phyloP scores from a whole-genome alignment of 805 yeast genomes.

The Wickerhamomyces queroliae region DNA sequence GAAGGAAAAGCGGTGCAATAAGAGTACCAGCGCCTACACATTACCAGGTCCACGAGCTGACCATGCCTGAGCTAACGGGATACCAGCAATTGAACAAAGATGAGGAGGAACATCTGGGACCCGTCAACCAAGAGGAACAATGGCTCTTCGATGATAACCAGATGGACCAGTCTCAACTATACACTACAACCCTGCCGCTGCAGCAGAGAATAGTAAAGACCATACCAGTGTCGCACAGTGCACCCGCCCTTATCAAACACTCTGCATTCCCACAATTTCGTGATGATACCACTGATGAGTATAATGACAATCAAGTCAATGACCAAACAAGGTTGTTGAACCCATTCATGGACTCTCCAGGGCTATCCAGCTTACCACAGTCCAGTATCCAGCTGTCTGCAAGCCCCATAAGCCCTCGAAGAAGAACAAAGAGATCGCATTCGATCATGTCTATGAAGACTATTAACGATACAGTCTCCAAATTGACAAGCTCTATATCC shows the following conservation, averaged over 20 bases:
- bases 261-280: background rate
- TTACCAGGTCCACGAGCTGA: background rate
- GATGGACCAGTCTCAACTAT: conserved; percentile 1
- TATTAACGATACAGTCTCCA: conserved; percentile 16
- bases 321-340: conserved; percentile 1
- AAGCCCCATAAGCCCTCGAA: background rate
- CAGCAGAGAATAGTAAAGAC: conserved; percentile 1
- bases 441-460: conserved; percentile 17
- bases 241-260: conserved; percentile 4
- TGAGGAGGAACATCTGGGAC: background rate
- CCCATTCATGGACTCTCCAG: background rate
- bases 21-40: background rate
- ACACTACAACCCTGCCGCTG: conserved; percentile 1
- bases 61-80: background rate
- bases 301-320: too few species aligned
- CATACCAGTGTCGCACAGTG: conserved; percentile 8
- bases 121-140: conserved; percentile 3
- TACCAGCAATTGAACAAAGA: conserved; percentile 1
- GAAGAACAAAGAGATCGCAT: conserved; percentile 9
- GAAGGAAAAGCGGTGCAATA: too few species aligned
- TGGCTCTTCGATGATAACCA: conserved; percentile 5
- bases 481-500: conserved; percentile 23
- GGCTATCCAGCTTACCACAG: background rate
- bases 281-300: conserved; percentile 2
- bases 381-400: background rate